Evolutionary conservation across 257 asterid genomes (phyloP), one percentile per base, ranked within the genome.

Genomic region (Anisodus acutangulus): DNA sequence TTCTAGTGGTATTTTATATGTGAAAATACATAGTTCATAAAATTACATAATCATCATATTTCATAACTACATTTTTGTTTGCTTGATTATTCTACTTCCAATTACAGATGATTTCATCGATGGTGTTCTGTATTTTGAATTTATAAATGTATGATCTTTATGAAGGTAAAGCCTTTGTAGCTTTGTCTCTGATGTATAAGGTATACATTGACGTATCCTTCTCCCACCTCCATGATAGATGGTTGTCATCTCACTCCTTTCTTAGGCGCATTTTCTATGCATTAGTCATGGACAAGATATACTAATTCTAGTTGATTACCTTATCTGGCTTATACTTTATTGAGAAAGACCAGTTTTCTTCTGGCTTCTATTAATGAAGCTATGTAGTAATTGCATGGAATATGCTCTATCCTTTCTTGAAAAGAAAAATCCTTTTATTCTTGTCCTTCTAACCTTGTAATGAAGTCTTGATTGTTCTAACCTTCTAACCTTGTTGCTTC

Each of bases 71-170:
- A 79, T 72, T 68, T 54, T 16, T 83, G 64, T 59, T 58, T 86
- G n/a, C 47, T 67, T 83, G 53, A 84, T 64, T 51, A 51, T 8
- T 51, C 5, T 55, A 64, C 72, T 85, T 53, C 47, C 62, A n/a
- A 83, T 64, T 82, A 85, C 19, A 71, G 63, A 86, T 85, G 82
- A 53, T 87, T 83, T 74, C 49, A 83, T 31, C 15, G 58, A 68
- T 66, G 15, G 3, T 53, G 3, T 9, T 53, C 15, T 9, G 15
- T 53, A 53, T 9, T 13, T 53, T 53, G 15, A 53, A 26, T 53
- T 53, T 8, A 53, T 53, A 53, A 53, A 53, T 53, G 9, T 53
- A 53, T 9, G 9, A 53, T 53, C 15, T 9, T 53, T 53, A 53
- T 53, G 58, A 53, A 9, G 58, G 15, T 53, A 9, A 53, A 53